Percentiles rank a stretch among this genome's conserved stretches.
phyloP scores from a whole-genome alignment of 192 early-diverging fungal genomes.

The Umbelopsis sp. region DNA sequence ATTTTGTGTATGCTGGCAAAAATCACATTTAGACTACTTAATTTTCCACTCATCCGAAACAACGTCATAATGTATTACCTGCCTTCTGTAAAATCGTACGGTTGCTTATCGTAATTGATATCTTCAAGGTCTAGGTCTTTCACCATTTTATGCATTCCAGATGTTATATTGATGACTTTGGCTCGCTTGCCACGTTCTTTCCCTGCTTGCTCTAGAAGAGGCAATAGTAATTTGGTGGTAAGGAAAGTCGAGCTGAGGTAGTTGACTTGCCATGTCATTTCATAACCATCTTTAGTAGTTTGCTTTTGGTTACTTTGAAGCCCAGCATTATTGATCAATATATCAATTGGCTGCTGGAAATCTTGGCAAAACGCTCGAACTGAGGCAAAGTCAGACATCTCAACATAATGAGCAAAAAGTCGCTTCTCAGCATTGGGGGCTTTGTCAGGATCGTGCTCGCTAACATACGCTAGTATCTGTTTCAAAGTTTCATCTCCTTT shows the following conservation, averaged over 20 bases:
- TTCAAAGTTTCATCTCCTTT: neutral
- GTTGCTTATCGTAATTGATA: neutral
- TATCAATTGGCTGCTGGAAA: neutral
- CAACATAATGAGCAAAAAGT: neutral
- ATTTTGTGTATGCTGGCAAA: neutral
- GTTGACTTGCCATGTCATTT: constrained; percentile 6
- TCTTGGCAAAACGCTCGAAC: neutral
- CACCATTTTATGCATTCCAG: constrained; percentile 1
- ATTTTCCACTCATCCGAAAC: too few species aligned
- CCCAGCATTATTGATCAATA: neutral
- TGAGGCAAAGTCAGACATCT: constrained; percentile 7
- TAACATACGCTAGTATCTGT: neutral
- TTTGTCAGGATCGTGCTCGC: neutral
- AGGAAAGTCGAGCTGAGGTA: constrained; percentile 6
- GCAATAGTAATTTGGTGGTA: neutral
- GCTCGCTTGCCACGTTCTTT: neutral
- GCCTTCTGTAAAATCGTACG: neutral
- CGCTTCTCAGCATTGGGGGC: neutral
- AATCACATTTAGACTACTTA: neutral
- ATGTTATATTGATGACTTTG: neutral
- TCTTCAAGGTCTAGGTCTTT: constrained; percentile 1
- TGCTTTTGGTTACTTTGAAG: neutral
- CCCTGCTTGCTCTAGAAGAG: neutral
- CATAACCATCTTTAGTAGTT: neutral
- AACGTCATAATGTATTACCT: neutral